Evolutionary conservation across 139 green algal species (phyloP).

Genomic region (Chlamydomonas sp.): DNA sequence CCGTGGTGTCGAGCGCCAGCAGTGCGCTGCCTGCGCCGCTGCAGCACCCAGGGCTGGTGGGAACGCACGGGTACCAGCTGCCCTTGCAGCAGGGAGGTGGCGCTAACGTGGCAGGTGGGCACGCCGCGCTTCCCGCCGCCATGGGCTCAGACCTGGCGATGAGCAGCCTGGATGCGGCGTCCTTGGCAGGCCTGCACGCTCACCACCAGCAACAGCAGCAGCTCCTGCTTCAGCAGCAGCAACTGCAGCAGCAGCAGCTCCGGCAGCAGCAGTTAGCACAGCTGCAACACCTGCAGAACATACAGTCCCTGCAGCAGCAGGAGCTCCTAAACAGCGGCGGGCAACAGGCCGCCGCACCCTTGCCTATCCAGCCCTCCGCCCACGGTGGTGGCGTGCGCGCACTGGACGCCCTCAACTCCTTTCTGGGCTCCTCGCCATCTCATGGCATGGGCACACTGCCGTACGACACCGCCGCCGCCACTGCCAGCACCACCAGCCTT

Average conservation of each 20-base stretch:
- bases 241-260: background rate
- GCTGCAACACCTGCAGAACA: background rate
- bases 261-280: background rate
- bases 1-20: too few species aligned
- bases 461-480: slow-evolving; percentile 2
- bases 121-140: too few species aligned
- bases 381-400: background rate
- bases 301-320: background rate
- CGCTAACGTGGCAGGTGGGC: too few species aligned
- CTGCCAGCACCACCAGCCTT: background rate
- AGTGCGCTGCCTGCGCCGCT: too few species aligned
- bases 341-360: background rate
- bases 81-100: too few species aligned
- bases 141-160: too few species aligned
- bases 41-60: too few species aligned
- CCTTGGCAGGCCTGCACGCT: too few species aligned
- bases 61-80: too few species aligned
- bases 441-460: background rate
- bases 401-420: slow-evolving; percentile 10
- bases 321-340: background rate
- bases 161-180: too few species aligned
- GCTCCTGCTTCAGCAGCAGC: background rate
- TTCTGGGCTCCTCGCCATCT: slow-evolving; percentile 16
- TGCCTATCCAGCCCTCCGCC: too few species aligned
- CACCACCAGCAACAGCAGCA: background rate